phyloP scores from a whole-genome alignment of 495 filamentous ascomycete species.

The Trichoderma reesei region DNA sequence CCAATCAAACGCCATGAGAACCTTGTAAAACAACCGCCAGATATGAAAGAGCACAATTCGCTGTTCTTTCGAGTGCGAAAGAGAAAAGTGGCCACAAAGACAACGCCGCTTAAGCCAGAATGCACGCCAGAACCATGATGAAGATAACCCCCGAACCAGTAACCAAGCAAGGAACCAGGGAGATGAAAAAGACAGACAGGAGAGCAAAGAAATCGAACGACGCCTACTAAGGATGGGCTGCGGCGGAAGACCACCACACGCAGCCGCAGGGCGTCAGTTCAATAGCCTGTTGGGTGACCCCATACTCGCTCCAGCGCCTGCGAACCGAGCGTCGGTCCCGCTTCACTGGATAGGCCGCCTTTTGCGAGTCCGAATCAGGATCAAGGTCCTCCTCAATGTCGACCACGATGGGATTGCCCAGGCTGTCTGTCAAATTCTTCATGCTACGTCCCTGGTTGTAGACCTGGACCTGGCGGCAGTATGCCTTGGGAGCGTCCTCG shows the following conservation, averaged over 20 bases:
- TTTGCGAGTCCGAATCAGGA: not conserved
- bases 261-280: conserved; percentile 28
- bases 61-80: too few relatives aligned
- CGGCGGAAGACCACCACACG: conserved; percentile 18
- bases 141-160: not conserved
- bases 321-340: conserved; percentile 1
- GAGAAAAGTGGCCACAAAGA: too few relatives aligned
- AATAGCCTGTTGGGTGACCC: conserved; percentile 12
- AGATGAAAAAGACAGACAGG: not conserved
- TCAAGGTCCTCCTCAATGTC: conserved; percentile 43
- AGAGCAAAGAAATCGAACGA: not conserved
- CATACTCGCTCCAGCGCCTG: not conserved
- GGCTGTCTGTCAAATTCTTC: conserved; percentile 27
- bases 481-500: conserved; percentile 34
- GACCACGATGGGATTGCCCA: conserved; percentile 40
- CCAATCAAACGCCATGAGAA: too few relatives aligned
- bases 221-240: not conserved
- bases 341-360: conserved; percentile 8
- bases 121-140: not conserved
- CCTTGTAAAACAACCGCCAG: too few relatives aligned
- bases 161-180: not conserved
- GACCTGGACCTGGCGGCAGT: conserved; percentile 64
- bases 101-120: too few relatives aligned
- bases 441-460: conserved; percentile 35
- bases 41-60: too few relatives aligned